Conservation (phyloP, 345 rosid species). For the Euphorbia tirucalli region DNA sequence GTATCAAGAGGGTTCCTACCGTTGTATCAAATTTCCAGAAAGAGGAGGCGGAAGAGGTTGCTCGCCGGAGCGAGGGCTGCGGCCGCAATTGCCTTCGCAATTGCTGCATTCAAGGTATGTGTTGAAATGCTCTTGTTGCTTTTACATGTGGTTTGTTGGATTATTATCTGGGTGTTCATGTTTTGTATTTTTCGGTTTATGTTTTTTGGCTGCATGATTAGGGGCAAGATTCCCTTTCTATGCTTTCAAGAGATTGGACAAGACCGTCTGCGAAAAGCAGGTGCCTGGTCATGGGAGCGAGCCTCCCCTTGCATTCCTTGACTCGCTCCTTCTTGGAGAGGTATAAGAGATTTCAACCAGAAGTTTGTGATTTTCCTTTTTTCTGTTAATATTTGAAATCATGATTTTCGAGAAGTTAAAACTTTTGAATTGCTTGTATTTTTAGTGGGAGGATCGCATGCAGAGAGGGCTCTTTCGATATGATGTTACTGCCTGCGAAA, state of each 20-base stretch:
- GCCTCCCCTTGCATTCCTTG: slow-evolving; percentile 64
- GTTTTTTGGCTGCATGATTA: slow-evolving; percentile 15
- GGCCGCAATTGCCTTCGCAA: slow-evolving; percentile 72
- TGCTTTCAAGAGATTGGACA: slow-evolving; percentile 53
- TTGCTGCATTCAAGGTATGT: slow-evolving; percentile 72
- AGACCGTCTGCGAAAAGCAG: slow-evolving; percentile 24
- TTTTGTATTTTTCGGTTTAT: not conserved
- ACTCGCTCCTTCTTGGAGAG: slow-evolving; percentile 77
- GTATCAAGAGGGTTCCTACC: slow-evolving; percentile 86
- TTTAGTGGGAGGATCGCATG: slow-evolving; percentile 93
- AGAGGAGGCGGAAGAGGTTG: slow-evolving; percentile 60
- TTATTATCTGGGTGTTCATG: not conserved
- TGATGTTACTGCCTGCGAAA: slow-evolving; percentile 92
- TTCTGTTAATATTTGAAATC: not conserved
- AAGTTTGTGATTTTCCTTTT: not conserved
- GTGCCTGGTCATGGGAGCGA: slow-evolving; percentile 33
- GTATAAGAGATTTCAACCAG: slow-evolving; percentile 34
- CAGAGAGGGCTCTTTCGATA: slow-evolving; percentile 93
- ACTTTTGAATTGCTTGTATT: not conserved
- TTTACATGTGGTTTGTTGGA: not conserved
- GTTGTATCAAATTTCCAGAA: slow-evolving; percentile 78
- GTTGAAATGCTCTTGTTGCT: not conserved
- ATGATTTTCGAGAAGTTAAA: not conserved
- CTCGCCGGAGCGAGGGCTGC: slow-evolving; percentile 57
- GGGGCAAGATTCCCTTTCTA: slow-evolving; percentile 78